phyloP scores from a whole-genome alignment of 257 asterid species.

The Echium plantagineum region DNA sequence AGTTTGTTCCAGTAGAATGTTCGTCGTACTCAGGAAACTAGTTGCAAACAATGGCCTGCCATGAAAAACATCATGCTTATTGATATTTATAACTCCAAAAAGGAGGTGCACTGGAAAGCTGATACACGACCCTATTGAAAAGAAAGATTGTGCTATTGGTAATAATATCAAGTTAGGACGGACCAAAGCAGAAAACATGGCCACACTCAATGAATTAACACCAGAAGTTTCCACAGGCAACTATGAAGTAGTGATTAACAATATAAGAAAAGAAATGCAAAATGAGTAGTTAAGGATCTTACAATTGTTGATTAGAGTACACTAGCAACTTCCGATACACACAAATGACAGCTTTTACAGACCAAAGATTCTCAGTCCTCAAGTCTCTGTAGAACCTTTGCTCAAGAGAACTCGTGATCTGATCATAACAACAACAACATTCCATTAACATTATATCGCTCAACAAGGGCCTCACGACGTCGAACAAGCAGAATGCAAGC shows the following conservation, averaged over 20 bases:
- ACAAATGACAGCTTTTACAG: slow-evolving; percentile 68
- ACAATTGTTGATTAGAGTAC: slow-evolving; percentile 91
- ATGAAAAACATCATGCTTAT: slow-evolving; percentile 6
- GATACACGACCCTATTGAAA: no score
- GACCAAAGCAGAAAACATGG: background rate
- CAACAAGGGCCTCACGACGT: no score
- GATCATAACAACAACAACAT: slow-evolving; percentile 20
- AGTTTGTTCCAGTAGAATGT: slow-evolving; percentile 73
- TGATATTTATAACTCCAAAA: background rate
- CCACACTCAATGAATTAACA: background rate
- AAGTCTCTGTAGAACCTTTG: slow-evolving; percentile 90
- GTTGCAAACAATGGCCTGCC: slow-evolving; percentile 89
- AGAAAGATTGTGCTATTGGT: no score
- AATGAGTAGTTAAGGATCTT: slow-evolving; percentile 15
- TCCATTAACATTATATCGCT: background rate
- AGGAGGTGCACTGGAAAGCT: no score
- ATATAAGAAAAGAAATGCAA: background rate
- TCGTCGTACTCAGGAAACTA: slow-evolving; percentile 60
- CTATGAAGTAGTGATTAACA: background rate
- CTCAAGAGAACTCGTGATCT: slow-evolving; percentile 87
- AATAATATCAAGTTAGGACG: background rate
- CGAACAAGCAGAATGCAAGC: background rate
- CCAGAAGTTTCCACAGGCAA: background rate
- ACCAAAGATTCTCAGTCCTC: slow-evolving; percentile 60
- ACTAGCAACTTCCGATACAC: slow-evolving; percentile 73